A percentile compares a stretch with the other conserved stretches of the same genome.
These are phyloP conservation scores for Pelagophyceae sp. DNA, from an alignment of 352 stramenopile genomes.

Conservation along the genomic window DNA sequence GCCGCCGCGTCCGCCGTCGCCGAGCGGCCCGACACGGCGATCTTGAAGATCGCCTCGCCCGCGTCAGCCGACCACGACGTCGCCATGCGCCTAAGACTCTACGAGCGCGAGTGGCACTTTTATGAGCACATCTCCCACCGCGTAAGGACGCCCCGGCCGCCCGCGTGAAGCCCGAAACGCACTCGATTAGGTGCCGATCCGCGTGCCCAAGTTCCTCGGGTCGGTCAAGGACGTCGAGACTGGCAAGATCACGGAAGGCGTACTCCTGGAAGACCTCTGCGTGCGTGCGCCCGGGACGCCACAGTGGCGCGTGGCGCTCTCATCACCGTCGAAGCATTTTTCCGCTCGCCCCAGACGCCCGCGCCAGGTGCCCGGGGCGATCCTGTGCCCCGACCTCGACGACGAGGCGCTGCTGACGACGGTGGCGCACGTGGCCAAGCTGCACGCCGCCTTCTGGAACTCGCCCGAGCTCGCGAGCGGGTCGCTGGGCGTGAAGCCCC, in stretches of 20 bases:
- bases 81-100: constrained; percentile 8
- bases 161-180: no score
- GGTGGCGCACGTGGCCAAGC: neutral
- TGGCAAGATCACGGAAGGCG: neutral
- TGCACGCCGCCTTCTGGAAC: constrained; percentile 13
- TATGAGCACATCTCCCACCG: constrained; percentile 4
- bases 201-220: constrained; percentile 1
- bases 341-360: no score
- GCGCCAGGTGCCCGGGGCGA: neutral
- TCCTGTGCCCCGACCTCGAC: constrained; percentile 3
- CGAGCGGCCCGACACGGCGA: neutral
- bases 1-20: neutral
- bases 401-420: neutral
- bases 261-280: constrained; percentile 6
- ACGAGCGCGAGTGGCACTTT: constrained; percentile 17
- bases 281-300: no score
- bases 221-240: constrained; percentile 8
- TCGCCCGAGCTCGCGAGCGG: neutral
- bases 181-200: no score
- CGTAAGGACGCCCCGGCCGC: no score
- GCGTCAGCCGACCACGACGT: constrained; percentile 6
- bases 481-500: constrained; percentile 12
- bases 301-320: no score
- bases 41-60: constrained; percentile 9
- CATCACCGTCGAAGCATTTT: no score